A percentile compares a stretch with the other conserved stretches of the same genome.
Conservation (phyloP, 495 filamentous ascomycete species). For the Pseudotulostoma volvatum region DNA sequence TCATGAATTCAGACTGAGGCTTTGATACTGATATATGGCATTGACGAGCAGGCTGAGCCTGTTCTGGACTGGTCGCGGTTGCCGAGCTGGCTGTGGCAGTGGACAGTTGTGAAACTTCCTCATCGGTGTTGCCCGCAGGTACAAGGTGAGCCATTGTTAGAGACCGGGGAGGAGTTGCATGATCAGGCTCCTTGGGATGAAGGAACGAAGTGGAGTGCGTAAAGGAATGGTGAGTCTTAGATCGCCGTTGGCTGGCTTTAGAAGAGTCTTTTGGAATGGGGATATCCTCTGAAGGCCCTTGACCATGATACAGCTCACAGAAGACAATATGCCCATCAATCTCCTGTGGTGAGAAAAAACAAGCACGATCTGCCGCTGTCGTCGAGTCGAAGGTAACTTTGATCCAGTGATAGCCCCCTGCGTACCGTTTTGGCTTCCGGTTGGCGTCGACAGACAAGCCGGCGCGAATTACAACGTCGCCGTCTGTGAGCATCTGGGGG, state of each 20-base stretch:
- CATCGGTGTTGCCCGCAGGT: conserved; percentile 9
- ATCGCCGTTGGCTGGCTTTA: conserved; percentile 11
- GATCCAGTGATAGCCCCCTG: conserved; percentile 75
- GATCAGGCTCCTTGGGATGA: conserved; percentile 22
- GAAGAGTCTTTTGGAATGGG: conserved; percentile 35
- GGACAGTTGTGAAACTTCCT: conserved; percentile 18
- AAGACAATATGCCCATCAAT: conserved; percentile 62
- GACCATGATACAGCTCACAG: conserved; percentile 59
- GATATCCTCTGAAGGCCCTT: conserved; percentile 49
- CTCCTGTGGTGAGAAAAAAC: conserved; percentile 57
- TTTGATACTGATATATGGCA: conserved; percentile 13
- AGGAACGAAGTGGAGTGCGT: conserved; percentile 24
- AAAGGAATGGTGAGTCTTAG: conserved; percentile 5
- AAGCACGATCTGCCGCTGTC: conserved; percentile 59
- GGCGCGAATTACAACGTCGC: conserved; percentile 45
- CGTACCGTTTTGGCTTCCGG: conserved; percentile 54
- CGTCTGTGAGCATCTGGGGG: conserved; percentile 39
- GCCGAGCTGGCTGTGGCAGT: conserved; percentile 40
- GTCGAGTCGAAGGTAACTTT: conserved; percentile 82
- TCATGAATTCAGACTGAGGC: conserved; percentile 33
- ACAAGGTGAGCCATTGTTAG: conserved; percentile 25
- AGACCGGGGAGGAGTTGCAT: conserved; percentile 29
- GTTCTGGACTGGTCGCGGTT: conserved; percentile 35
- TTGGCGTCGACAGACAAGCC: conserved; percentile 52
- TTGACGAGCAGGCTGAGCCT: conserved; percentile 15